Percentiles rank a stretch among this genome's conserved stretches.
These are phyloP conservation scores for Podaxis mareebaensis DNA, from an alignment of 768 basidiomycete genomes.

Conservation along the genomic window DNA sequence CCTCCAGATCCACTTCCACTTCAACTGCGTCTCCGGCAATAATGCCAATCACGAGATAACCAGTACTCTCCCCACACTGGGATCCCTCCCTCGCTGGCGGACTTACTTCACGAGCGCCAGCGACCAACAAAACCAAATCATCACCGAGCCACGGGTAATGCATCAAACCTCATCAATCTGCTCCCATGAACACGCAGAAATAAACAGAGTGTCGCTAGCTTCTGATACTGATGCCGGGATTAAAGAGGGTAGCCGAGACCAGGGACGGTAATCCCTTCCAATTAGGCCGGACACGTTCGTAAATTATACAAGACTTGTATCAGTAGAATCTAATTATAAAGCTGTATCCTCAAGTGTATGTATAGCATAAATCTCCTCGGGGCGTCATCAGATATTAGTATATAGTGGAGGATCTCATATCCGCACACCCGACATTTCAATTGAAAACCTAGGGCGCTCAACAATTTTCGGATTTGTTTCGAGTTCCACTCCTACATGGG, in stretches of 20 bases:
- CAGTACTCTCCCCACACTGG: slow-evolving; percentile 8
- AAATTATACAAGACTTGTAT: not conserved
- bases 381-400: not conserved
- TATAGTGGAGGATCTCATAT: too few relatives aligned
- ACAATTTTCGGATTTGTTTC: slow-evolving; percentile 6
- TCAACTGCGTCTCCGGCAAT: not conserved
- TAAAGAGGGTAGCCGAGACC: not conserved
- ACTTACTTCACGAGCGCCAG: not conserved
- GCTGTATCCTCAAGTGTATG: not conserved
- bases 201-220: not conserved
- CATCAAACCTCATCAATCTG: not conserved
- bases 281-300: not conserved
- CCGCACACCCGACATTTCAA: not conserved
- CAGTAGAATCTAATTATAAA: not conserved
- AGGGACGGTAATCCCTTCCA: not conserved
- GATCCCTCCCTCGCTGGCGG: slow-evolving; percentile 14
- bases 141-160: not conserved
- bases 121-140: not conserved
- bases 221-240: not conserved
- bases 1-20: slow-evolving; percentile 11
- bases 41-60: not conserved
- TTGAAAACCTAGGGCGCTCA: not conserved
- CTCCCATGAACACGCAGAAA: not conserved
- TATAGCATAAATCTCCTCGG: not conserved
- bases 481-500: not conserved